Evolutionary conservation across 208 protist species (phyloP), one percentile per base, ranked within the genome.

Genomic region (Acanthamoeba castellanii): DNA sequence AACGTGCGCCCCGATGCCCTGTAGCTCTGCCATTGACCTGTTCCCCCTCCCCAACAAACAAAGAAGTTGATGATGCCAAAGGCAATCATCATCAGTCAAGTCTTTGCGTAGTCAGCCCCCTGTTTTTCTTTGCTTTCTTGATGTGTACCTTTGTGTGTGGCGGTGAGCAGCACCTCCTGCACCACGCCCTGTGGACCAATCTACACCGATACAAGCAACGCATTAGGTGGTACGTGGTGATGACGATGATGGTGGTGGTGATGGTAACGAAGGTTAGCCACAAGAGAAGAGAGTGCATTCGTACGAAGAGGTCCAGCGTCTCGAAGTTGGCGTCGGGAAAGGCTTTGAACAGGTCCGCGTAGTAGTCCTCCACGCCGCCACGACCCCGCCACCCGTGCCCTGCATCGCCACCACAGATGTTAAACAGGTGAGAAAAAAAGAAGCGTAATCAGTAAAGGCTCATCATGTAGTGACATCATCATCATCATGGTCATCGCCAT

Each of bases 301-400:
- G 34, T 82, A 82, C 72, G 14, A 82, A 42, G 42, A 82, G 72
- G 72, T 82, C 72, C 37, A 82, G 72, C 14, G 72, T 82, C 34
- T 82, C 72, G 8, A 82, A 82, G 72, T 82, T 52, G 14, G 34
- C 72, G 42, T 82, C 72, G 8, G 72, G 72, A 18, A 82, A 52
- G 37, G 72, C 72, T 32, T n/a, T 82, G 72, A 50, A 82, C 37
- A 82, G 34, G 37, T 82, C 72, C 42, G 34, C 42, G 34, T 82
- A 82, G 34, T 82, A 82, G 72, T 82, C 72, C 42, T 82, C 72
- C 20, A 82, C 30, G 3, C 72, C 72, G 30, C 72, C 34, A 52
- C 72, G 72, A n/a, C 72, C 72, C 8, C 72, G 72, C 72, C 72
- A 82, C 18, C 72, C 72, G 72, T 82, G 72, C 13, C 72, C 72